Percentiles rank a stretch among this genome's conserved stretches.
These are phyloP conservation scores for Mycena albidolilacea DNA, from an alignment of 768 basidiomycete genomes.

Conservation along the genomic window DNA sequence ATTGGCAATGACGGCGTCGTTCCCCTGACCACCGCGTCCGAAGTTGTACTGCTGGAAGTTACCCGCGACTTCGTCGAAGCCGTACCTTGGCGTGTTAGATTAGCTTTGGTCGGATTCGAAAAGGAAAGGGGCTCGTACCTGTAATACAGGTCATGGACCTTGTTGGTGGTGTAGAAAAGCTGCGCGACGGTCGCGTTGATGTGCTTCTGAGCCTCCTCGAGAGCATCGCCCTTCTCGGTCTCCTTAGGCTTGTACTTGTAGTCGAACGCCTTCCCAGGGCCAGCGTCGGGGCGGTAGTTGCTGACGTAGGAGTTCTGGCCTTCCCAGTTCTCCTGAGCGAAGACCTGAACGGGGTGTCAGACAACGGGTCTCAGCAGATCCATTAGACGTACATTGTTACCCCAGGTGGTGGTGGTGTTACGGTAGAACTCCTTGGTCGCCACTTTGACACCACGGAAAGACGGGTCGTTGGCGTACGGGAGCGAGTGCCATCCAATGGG, in stretches of 20 bases:
- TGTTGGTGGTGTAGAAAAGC: conserved; percentile 89
- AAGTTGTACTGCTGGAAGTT: conserved; percentile 99
- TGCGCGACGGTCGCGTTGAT: conserved; percentile 91
- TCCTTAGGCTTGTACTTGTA: conserved; percentile 81
- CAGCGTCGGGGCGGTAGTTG: conserved; percentile 87
- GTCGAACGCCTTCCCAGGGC: conserved; percentile 70
- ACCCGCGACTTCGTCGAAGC: conserved; percentile 91
- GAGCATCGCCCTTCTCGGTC: conserved; percentile 68
- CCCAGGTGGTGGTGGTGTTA: conserved; percentile 87
- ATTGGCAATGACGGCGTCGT: conserved; percentile 93
- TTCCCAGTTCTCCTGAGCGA: conserved; percentile 95
- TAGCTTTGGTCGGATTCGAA: not conserved
- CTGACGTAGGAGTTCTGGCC: conserved; percentile 74
- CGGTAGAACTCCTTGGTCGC: conserved; percentile 56
- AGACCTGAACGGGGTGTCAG: conserved; percentile 57
- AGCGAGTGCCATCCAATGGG: conserved; percentile 95
- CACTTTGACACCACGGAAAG: conserved; percentile 47
- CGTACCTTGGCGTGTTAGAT: conserved; percentile 69
- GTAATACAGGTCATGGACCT: conserved; percentile 88
- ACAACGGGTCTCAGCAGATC: no score
- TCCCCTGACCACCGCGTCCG: conserved; percentile 87
- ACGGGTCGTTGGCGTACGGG: conserved; percentile 80
- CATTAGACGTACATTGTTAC: conserved; percentile 76
- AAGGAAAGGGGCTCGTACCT: conserved; percentile 54
- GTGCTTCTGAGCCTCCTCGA: conserved; percentile 82